Evolutionary conservation across 306 rosid genomes (phyloP), one percentile per base, ranked within the genome.

Genomic region (Vigna angularis): DNA sequence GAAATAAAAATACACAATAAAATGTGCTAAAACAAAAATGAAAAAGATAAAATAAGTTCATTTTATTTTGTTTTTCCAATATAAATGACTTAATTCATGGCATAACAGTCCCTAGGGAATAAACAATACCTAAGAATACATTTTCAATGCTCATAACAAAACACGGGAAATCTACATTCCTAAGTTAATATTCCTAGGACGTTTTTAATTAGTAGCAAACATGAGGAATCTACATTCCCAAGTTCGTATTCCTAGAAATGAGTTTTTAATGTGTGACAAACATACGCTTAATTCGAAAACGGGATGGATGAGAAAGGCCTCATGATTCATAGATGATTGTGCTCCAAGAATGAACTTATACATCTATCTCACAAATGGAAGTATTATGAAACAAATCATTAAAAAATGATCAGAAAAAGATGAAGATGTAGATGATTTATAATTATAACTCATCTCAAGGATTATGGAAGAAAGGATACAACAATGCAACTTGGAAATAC

Each of bases 401-500:
- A 30, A 0, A 9, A 44, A 44, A 44, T 11, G 14, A 44, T 44
- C 49, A 44, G 49, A 30, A 44, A 44, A 44, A 11, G 15, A 44
- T 11, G 15, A 45, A 45, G 15, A 45, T 45, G 11, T 45, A 1
- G 5, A 45, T 45, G 15, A 11, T 10, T 45, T 45, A 45, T 45
- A 45, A 45, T 45, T 45, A 12, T 45, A 66, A 80, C 51, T 13
- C 48, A 47, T 73, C 53, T 58, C 47, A 66, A 85, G 56, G 22
- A 57, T 32, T 81, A 58, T 38, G 22, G 81, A 72, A 56, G 20
- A 47, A 83, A 91, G 99, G 99, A 96, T 96, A 96, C 99, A 93
- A 81, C 88, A 96, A 86, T 51, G 97, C 99, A 81, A 91, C 98
- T 90, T 96, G 99, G 90, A 96, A 96, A 85, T 91, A 96, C 80